Evolutionary conservation across 78 protist species (phyloP), one percentile per base, ranked within the genome.

Genomic region (Dictyostelium citrinum): DNA sequence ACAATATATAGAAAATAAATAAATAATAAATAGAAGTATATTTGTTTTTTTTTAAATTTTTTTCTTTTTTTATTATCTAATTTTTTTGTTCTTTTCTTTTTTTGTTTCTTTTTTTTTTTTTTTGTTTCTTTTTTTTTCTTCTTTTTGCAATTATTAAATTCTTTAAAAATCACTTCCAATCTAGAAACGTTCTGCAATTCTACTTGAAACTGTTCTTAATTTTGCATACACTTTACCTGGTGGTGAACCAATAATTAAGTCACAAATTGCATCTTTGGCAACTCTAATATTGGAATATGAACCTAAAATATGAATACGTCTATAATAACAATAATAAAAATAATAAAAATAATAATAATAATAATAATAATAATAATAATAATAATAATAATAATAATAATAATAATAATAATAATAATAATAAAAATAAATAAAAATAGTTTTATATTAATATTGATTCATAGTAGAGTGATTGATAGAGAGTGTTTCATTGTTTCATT

Each of bases 261-360:
- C 93, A 71, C 91, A 86, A 37, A 99, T 70, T 22, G 99, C 99
- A 45, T 98, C 97, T 29, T 98, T 91, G 0, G 99, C 99, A 16
- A 96, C 82, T 29, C 84, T 68, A 58, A 99, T 98, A 95, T 98
- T 98, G 31, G 86, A 71, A 81, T 88, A 97, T 31, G 99, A 93
- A 2, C 99, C 99, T 58, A 99, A 96, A 49, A 99, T 96, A 96
- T 99, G 99, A 27, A 99, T 92, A 37, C 91, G 91, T 80, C 97
- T 93, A 58, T 24, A 35, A 12, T 33, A 24, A 72, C 17, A 22
- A 43, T 71, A 20, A 70, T 70, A 37, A 29, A 29, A 22, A n/a
- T 12, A 55, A 51, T 20, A 51, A 16, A 7, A 16, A 49, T 49
- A 16, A 49, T 16, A n/a, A 29, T 17, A 1, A 49, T 78, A 6